A percentile compares a stretch with the other conserved stretches of the same genome.
Evolutionary conservation across 1,284 basidiomycete genomes (phyloP).

Genomic region (Prillingera fragicola): DNA sequence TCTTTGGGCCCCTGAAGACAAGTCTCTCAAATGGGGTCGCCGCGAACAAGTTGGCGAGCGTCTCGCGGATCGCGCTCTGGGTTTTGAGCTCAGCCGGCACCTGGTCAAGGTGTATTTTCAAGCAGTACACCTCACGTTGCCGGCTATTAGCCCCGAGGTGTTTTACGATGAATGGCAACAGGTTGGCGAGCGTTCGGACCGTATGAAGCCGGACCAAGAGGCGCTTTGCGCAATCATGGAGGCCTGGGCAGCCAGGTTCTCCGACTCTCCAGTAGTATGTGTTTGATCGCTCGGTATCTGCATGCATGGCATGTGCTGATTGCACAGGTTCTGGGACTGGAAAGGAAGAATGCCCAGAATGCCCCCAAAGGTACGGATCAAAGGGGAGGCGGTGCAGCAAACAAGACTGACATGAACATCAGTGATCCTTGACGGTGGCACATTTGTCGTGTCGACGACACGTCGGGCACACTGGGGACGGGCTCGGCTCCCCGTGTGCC

Average conservation of each 20-base stretch:
- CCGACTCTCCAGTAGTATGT: conserved; percentile 35
- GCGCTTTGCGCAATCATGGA: conserved; percentile 37
- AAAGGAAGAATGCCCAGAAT: conserved; percentile 7
- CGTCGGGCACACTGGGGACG: conserved; percentile 32
- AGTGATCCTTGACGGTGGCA: conserved; percentile 27
- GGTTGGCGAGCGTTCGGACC: conserved; percentile 32
- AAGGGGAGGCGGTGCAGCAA: too few relatives aligned
- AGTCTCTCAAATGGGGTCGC: conserved; percentile 21
- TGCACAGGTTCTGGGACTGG: conserved; percentile 25
- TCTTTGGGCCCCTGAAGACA: conserved; percentile 12
- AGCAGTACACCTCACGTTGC: conserved; percentile 31
- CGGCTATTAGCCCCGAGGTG: conserved; percentile 33
- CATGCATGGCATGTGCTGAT: background rate
- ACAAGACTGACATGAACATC: background rate
- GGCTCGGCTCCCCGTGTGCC: conserved; percentile 24
- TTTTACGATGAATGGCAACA: conserved; percentile 36
- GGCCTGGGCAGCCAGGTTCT: conserved; percentile 40
- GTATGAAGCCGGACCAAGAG: conserved; percentile 32
- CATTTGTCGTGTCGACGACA: conserved; percentile 4
- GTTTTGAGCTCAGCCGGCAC: conserved; percentile 29
- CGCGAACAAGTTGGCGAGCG: conserved; percentile 24
- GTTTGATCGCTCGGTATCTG: too few relatives aligned
- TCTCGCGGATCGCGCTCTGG: conserved; percentile 33
- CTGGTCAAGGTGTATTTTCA: conserved; percentile 33
- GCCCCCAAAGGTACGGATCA: conserved; percentile 3